These are phyloP conservation scores for Boletus insuetus DNA, from an alignment of 768 basidiomycete species.

Conservation along the genomic window DNA sequence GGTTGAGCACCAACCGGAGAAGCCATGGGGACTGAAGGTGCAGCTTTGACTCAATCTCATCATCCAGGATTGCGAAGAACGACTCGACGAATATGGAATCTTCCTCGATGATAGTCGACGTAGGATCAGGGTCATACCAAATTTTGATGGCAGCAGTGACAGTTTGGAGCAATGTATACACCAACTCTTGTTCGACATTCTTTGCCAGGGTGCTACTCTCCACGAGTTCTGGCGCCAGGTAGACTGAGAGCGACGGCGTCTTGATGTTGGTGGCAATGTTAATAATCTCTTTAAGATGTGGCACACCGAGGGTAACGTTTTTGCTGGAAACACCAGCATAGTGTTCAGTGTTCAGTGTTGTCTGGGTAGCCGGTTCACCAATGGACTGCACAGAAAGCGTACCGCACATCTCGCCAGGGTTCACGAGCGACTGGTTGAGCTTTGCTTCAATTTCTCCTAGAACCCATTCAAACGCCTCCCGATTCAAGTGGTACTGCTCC, in stretches of 20 bases:
- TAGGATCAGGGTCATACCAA: constrained; percentile 94
- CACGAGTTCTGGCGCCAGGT: constrained; percentile 71
- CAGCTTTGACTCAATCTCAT: constrained; percentile 90
- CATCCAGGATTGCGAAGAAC: constrained; percentile 99
- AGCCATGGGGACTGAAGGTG: constrained; percentile 96
- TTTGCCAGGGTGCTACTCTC: constrained; percentile 64
- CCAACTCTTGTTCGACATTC: constrained; percentile 88
- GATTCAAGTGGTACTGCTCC: constrained; percentile 83
- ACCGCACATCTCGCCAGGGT: constrained; percentile 99
- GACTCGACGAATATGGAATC: constrained; percentile 95
- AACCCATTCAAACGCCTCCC: constrained; percentile 98
- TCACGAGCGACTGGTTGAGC: constrained; percentile 89
- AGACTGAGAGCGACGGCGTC: constrained; percentile 94
- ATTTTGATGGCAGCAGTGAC: constrained; percentile 96
- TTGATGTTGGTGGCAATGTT: constrained; percentile 99
- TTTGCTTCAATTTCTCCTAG: constrained; percentile 91
- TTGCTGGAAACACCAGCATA: constrained; percentile 99
- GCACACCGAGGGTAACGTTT: constrained; percentile 99
- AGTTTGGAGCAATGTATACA: constrained; percentile 89
- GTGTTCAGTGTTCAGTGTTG: constrained; percentile 99
- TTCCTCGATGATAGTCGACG: constrained; percentile 92
- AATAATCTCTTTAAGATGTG: constrained; percentile 98
- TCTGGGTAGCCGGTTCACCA: constrained; percentile 98
- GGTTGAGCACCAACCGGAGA: constrained; percentile 93
- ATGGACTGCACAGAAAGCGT: constrained; percentile 98